Evolutionary conservation across 75 land plant species (phyloP), one percentile per base, ranked within the genome.

Genomic region (Selaginella moellendorffii): DNA sequence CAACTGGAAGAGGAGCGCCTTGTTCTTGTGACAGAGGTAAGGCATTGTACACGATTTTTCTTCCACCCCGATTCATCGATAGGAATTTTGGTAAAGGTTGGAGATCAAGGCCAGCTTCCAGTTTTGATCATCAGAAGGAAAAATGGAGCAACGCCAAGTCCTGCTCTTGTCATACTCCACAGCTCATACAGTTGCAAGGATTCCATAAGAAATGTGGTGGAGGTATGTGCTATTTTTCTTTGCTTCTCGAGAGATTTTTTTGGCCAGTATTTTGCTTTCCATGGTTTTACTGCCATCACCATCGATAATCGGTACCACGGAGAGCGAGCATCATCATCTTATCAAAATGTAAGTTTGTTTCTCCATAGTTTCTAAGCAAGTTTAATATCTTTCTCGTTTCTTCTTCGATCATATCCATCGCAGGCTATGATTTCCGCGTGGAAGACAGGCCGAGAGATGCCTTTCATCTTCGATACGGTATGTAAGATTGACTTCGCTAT

Each of bases 381-480:
- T 36, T 36, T 36, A 5, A 36, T 36, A 36, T 5, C 14, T 36
- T 36, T 36, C 46, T 36, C 46, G 14, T 36, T 36, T 36, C 14
- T 14, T 36, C 46, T 5, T 36, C 14, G 5, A 36, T 36, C 10
- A 5, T 5, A 36, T 36, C 46, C 5, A 14, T 36, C 46, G 64
- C 81, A 91, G 97, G 97, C 95, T 54, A 76, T 91, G 28, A 76
- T 91, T 23, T 83, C 88, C 69, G 68, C 89, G 62, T 91, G 97
- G 97, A 81, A 76, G 66, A 82, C 77, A 53, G 97, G 95, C 12
- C 67, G 81, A 63, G 81, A 85, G n/a, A 88, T 91, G 95, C 97
- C 97, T 29, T 91, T 91, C 72, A 79, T 91, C 26, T 91, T 78
- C 78, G 97, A 91, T 60, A 91, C 97, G 69, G 97, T 90, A 80